These are phyloP conservation scores for Phytophthora tubulina DNA, from an alignment of 352 stramenopile species.

Conservation along the genomic window DNA sequence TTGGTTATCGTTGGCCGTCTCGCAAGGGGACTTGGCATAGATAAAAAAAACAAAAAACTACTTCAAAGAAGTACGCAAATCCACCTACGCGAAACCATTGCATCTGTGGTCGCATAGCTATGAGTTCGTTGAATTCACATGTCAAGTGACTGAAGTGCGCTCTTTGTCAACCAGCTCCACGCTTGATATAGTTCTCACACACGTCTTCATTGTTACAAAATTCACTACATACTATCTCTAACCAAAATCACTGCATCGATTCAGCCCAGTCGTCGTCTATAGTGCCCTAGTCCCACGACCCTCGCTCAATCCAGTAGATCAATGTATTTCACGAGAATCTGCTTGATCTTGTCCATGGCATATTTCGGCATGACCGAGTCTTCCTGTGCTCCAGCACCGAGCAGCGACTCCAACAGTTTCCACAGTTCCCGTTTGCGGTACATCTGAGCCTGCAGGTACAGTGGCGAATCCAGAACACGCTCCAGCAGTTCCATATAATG, in stretches of 20 bases:
- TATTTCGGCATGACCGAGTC: slow-evolving; percentile 52
- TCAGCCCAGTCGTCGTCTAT: slow-evolving; percentile 4
- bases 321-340: slow-evolving; percentile 66
- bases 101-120: too few species aligned
- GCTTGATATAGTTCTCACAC: too few species aligned
- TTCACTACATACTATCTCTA: slow-evolving; percentile 6
- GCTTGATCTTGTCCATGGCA: slow-evolving; percentile 47
- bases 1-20: too few species aligned
- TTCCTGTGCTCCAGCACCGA: slow-evolving; percentile 46
- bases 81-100: too few species aligned
- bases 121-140: too few species aligned
- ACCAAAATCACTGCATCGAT: background rate
- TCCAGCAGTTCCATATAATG: slow-evolving; percentile 65
- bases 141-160: too few species aligned
- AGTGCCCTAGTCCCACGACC: background rate
- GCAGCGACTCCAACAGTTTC: slow-evolving; percentile 57
- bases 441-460: slow-evolving; percentile 58
- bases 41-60: too few species aligned
- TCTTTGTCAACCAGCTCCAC: too few species aligned
- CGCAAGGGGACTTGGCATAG: too few species aligned
- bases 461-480: slow-evolving; percentile 46
- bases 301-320: slow-evolving; percentile 65
- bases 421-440: slow-evolving; percentile 73
- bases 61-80: too few species aligned
- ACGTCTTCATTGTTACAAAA: slow-evolving; percentile 11